phyloP scores from a whole-genome alignment of 257 asterid species.

The Primulina eburnea region DNA sequence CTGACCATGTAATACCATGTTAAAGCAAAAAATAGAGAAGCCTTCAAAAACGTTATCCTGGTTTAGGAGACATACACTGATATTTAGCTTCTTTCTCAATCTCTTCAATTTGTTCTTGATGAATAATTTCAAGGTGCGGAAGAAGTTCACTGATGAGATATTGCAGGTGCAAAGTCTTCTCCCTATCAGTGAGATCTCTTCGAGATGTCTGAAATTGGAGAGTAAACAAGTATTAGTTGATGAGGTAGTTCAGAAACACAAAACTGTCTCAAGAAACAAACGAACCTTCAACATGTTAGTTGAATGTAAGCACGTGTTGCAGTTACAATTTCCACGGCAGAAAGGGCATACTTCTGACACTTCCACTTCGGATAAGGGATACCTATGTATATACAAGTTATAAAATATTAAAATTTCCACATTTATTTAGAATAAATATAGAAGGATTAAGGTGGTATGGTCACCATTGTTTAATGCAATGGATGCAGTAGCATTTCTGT shows the following conservation, averaged over 20 bases:
- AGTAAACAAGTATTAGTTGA: constrained; percentile 23
- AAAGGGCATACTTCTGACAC: constrained; percentile 65
- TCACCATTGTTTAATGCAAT: constrained; percentile 78
- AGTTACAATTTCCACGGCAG: constrained; percentile 79
- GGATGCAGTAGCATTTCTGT: constrained; percentile 50
- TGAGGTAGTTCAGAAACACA: constrained; percentile 2
- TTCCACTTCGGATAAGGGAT: constrained; percentile 62
- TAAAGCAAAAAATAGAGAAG: neutral
- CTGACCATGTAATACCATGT: constrained; percentile 37
- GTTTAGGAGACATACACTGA: constrained; percentile 42
- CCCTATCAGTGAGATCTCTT: constrained; percentile 44
- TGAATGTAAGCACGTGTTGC: constrained; percentile 76
- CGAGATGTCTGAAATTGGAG: constrained; percentile 48
- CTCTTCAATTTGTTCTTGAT: constrained; percentile 65
- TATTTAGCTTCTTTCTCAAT: constrained; percentile 52
- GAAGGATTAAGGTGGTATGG: constrained; percentile 11
- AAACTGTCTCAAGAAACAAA: constrained; percentile 20
- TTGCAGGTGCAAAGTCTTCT: constrained; percentile 60
- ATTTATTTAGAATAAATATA: constrained; percentile 2
- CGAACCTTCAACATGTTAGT: constrained; percentile 53
- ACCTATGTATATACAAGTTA: constrained; percentile 44
- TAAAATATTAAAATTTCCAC: constrained; percentile 1
- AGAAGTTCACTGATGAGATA: constrained; percentile 54
- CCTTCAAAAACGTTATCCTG: neutral
- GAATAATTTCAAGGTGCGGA: constrained; percentile 61